Evolutionary conservation across 805 yeast species (phyloP), one percentile per base, ranked within the genome.

Genomic region (Grigorovia jiainica): DNA sequence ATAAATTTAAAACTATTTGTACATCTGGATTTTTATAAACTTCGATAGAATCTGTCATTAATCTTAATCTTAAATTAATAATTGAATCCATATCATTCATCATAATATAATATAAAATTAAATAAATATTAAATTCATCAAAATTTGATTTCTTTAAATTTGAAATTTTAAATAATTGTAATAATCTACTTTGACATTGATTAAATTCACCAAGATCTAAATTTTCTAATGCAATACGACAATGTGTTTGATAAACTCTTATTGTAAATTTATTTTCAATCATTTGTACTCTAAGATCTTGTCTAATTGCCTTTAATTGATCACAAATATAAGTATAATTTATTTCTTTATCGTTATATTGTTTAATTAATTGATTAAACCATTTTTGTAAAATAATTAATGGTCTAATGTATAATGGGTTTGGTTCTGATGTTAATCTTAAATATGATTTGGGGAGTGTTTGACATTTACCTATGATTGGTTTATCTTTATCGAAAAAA

Each of bases 161-260:
- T 5, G 66, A 65, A 19, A 53, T 51, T 21, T 67, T 73, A 55
- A 82, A 89, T 19, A 89, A 65, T 36, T 72, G 67, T 47, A 75
- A 75, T 39, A 92, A 64, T 52, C 87, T 86, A 13, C 94, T 77
- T 60, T 84, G 95, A 58, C 97, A 92, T 60, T 90, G 97, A 64
- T 92, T 92, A 60, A 84, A 87, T 60, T 92, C 97, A 8, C 97
- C 97, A 47, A 90, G 64, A 60, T 90, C 98, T 33, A 75, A 72
- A 55, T 82, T 79, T 50, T 79, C 82, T 31, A 90, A 71, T 0
- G 97, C 95, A n/a, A 89, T 67, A 38, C 87, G 75, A 4, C 92
- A 92, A 61, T 90, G 95, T 3, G 79, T 72, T 60, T 87, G 92
- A 60, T 92, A 90, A 0, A 87, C 95, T 42, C 65, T 56, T 5